Base-by-base conservation (phyloP, 23 red algal genomes). In the Gracilaria gracilis region DNA sequence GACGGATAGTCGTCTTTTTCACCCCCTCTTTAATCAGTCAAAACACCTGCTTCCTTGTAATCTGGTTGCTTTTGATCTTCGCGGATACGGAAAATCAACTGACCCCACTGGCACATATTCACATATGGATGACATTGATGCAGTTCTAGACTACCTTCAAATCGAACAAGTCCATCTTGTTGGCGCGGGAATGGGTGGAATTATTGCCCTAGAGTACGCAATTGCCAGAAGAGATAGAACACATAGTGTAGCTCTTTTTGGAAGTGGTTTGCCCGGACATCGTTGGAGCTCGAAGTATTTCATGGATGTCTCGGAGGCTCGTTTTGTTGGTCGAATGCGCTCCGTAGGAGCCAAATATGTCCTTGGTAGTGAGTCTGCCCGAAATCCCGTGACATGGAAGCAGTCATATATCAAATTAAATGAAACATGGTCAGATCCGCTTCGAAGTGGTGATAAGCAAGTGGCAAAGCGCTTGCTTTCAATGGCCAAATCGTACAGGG, bases 1-100 rank as follows among this genome's bases (percentile, higher is more conserved):
- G 87, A 90, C 87, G 4, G 87, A 90, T 49, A 71, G 77, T 34
- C 87, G 87, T 11, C 57, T 90, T 21, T 90, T 90, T 61, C 67
- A 40, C 2, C 46, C 57, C 25, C 87, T 90, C 23, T 66, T 75
- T 62, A 31, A 47, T 34, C 61, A 69, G 51, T 17, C 71, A 37
- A 42, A 76, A 37, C 42, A 61, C 16, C 35, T 57, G 5, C 75
- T 20, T 25, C 8, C 49, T 24, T 25, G 13, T 21, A 29, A 39
- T 0, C 37, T 80, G 24, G 40, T 80, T 32, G 87, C 87, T 23
- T 71, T 38, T 57, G 87, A 90, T 39, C 39, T 90, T 11, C 87
- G 87, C 28, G 87, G 87, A 2, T 90, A 58, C 39, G 87, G 87
- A 40, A 61, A 27, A 21, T 90, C 87, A 17, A 50, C 54, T 20